Percentiles rank a stretch among this genome's conserved stretches.
Conservation (phyloP, 208 protist genomes). For the Entamoeba moshkovskii region DNA sequence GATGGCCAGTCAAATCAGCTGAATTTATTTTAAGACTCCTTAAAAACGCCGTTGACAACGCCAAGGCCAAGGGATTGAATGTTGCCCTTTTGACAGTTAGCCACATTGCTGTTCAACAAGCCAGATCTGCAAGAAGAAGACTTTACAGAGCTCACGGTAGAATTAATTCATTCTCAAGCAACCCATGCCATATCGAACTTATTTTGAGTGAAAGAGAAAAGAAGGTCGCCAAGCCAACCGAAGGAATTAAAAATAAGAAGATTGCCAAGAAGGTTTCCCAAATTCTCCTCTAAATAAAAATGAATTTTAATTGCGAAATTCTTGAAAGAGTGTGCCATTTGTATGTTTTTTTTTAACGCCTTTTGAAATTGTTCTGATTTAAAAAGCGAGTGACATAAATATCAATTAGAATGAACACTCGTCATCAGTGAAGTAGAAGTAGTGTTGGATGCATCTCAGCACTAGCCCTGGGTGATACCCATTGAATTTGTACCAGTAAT, state of each 20-base stretch:
- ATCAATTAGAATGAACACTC: too few relatives aligned
- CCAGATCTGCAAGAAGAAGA: conserved; percentile 54
- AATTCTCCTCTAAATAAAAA: not conserved
- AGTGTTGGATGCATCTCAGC: too few relatives aligned
- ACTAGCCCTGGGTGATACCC: too few relatives aligned
- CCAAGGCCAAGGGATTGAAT: conserved; percentile 57
- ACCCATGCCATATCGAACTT: conserved; percentile 12
- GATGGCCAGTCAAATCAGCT: conserved; percentile 63
- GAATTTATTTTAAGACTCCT: conserved; percentile 57
- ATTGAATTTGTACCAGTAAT: too few relatives aligned
- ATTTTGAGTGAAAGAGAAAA: not conserved
- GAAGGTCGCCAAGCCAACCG: not conserved
- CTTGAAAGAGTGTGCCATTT: too few relatives aligned
- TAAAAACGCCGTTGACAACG: conserved; percentile 63
- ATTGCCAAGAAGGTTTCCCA: not conserved
- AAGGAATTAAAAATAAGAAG: not conserved
- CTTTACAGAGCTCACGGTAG: conserved; percentile 74
- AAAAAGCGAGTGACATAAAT: too few relatives aligned
- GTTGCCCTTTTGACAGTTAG: conserved; percentile 50
- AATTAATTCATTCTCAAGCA: conserved; percentile 42
- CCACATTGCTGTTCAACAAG: conserved; percentile 66
- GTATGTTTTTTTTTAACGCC: too few relatives aligned
- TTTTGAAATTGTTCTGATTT: too few relatives aligned
- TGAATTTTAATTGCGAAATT: too few relatives aligned
- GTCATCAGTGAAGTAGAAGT: too few relatives aligned